Evolutionary conservation across 2,329 filamentous ascomycete genomes (phyloP).

Genomic region (Calonectria pseudoturangicola): DNA sequence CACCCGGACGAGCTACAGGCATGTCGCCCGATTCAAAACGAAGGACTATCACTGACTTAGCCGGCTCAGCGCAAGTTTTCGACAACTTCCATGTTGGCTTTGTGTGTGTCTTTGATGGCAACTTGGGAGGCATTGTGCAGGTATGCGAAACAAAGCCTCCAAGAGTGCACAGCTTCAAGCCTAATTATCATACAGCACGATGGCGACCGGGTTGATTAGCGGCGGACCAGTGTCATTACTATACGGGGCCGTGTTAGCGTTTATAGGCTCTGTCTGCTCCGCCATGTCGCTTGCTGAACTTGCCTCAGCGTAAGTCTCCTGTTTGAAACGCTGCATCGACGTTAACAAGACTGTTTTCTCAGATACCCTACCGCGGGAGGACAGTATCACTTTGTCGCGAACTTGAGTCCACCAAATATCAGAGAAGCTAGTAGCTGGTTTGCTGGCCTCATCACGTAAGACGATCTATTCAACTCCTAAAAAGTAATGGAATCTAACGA

Average conservation of each 20-base stretch:
- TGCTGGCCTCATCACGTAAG: slow-evolving; percentile 43
- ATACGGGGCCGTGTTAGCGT: slow-evolving; percentile 41
- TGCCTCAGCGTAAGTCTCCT: slow-evolving; percentile 40
- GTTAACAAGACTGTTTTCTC: neutral
- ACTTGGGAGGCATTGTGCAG: slow-evolving; percentile 50
- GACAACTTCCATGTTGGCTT: slow-evolving; percentile 37
- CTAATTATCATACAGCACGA: slow-evolving; percentile 30
- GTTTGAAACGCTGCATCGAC: too few species aligned
- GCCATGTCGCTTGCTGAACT: slow-evolving; percentile 48
- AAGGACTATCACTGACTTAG: too few species aligned
- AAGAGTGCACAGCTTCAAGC: neutral
- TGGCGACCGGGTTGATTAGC: slow-evolving; percentile 42
- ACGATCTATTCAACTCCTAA: neutral
- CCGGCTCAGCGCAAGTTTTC: slow-evolving; percentile 42
- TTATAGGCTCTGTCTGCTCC: slow-evolving; percentile 41
- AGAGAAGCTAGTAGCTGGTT: slow-evolving; percentile 41
- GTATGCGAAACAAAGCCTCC: neutral
- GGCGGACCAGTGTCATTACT: slow-evolving; percentile 45
- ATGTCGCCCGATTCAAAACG: neutral
- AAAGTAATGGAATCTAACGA: neutral
- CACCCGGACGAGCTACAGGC: neutral
- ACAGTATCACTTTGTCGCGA: slow-evolving; percentile 47
- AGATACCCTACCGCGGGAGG: slow-evolving; percentile 44
- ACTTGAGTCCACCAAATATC: slow-evolving; percentile 15
- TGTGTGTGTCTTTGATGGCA: slow-evolving; percentile 42